phyloP scores from a whole-genome alignment of 768 basidiomycete species.

The Pleurotus eryngii region DNA sequence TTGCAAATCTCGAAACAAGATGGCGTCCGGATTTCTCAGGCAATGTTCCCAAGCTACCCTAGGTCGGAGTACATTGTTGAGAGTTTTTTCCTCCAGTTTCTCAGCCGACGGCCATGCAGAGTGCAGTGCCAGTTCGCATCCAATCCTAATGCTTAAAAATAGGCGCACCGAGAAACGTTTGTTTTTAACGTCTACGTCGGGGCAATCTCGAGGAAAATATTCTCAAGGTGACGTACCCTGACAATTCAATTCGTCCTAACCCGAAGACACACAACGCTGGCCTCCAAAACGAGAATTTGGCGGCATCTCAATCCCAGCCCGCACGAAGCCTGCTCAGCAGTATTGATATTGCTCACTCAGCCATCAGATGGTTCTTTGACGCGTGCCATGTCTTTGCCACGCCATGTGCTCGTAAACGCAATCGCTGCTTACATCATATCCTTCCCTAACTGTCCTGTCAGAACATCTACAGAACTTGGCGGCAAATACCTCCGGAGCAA shows the following conservation, averaged over 20 bases:
- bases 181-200: conserved; percentile 5
- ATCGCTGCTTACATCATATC: background rate
- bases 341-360: background rate
- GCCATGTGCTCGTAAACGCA: conserved; percentile 3
- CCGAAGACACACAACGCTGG: background rate
- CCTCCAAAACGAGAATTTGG: too few relatives aligned
- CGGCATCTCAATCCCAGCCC: too few relatives aligned
- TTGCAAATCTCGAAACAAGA: too few relatives aligned
- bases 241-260: background rate
- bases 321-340: background rate
- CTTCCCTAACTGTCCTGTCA: background rate
- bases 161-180: background rate
- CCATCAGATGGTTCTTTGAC: background rate
- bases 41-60: too few relatives aligned
- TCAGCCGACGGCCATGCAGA: background rate
- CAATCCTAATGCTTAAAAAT: background rate
- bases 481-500: background rate
- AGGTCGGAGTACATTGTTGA: too few relatives aligned
- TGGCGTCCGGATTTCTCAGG: too few relatives aligned
- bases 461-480: background rate
- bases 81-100: background rate
- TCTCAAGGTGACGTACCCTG: background rate
- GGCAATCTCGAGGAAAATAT: conserved; percentile 5
- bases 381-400: background rate
- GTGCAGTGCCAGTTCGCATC: background rate